Evolutionary conservation across 495 filamentous ascomycete genomes (phyloP).

Genomic region (Aspergillus wentii): DNA sequence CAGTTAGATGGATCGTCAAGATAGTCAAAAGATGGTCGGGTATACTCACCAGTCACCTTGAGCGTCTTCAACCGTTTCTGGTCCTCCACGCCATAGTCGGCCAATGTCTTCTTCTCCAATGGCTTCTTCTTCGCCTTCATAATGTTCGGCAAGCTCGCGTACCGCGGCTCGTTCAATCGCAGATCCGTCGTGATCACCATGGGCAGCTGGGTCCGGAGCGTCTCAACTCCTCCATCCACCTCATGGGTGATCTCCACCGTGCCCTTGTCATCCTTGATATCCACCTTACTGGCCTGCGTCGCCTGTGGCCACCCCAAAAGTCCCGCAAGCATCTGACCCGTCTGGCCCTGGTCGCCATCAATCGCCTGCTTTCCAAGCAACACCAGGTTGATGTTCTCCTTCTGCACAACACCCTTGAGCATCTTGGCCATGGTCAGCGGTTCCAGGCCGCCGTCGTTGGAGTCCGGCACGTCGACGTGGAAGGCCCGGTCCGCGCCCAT

Average conservation of each 20-base stretch:
- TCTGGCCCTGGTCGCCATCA: conserved; percentile 93
- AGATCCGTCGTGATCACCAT: conserved; percentile 94
- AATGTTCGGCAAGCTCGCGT: conserved; percentile 93
- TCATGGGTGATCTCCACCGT: conserved; percentile 75
- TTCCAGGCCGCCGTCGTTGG: conserved; percentile 59
- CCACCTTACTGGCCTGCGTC: conserved; percentile 82
- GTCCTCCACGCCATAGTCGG: conserved; percentile 72
- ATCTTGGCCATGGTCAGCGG: conserved; percentile 89
- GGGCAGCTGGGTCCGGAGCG: conserved; percentile 74
- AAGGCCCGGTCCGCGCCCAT: conserved; percentile 94
- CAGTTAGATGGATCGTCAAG: conserved; percentile 18
- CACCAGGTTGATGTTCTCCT: conserved; percentile 84
- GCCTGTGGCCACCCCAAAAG: conserved; percentile 89
- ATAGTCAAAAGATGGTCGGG: too few species aligned
- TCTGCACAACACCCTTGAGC: conserved; percentile 67
- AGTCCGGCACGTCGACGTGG: conserved; percentile 67
- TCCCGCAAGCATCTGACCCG: conserved; percentile 96
- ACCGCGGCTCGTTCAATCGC: conserved; percentile 89
- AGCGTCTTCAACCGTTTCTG: conserved; percentile 77
- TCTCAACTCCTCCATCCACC: conserved; percentile 94
- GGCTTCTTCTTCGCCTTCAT: conserved; percentile 99
- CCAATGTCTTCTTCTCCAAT: conserved; percentile 81
- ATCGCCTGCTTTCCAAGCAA: conserved; percentile 96
- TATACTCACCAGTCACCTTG: conserved; percentile 76
- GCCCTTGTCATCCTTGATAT: conserved; percentile 54